Percentiles rank a stretch among this genome's conserved stretches.
Conservation (phyloP, 139 green algal genomes). For the Mesostigma viride region DNA sequence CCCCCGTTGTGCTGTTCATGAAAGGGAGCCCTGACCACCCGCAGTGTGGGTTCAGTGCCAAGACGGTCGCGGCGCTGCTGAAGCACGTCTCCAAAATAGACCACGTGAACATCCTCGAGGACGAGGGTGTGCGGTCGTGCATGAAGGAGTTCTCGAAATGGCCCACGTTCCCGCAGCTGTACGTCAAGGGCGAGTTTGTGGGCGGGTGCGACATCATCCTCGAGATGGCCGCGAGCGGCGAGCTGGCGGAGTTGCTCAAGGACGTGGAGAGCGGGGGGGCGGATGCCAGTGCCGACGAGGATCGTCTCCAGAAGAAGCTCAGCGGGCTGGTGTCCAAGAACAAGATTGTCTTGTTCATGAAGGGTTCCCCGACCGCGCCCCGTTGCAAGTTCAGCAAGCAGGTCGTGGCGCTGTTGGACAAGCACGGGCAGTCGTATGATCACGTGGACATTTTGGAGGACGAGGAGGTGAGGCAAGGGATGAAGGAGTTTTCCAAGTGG, state of each 20-base stretch:
- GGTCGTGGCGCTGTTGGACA: neutral
- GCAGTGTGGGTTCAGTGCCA: slow-evolving; percentile 87
- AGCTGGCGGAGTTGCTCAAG: slow-evolving; percentile 21
- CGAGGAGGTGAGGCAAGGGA: slow-evolving; percentile 64
- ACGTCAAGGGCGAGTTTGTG: slow-evolving; percentile 86
- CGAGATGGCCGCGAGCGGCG: slow-evolving; percentile 32
- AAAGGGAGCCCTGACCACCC: slow-evolving; percentile 74
- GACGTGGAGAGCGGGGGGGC: neutral
- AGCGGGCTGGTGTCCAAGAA: neutral
- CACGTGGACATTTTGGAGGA: slow-evolving; percentile 88
- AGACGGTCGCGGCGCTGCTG: slow-evolving; percentile 59
- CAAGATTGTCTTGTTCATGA: slow-evolving; percentile 66
- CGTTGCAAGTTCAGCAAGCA: slow-evolving; percentile 88
- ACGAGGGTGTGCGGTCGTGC: slow-evolving; percentile 71
- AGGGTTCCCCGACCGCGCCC: slow-evolving; percentile 69
- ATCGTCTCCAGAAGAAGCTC: neutral
- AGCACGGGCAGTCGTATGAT: slow-evolving; percentile 24
- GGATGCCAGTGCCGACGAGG: neutral
- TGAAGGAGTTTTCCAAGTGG: slow-evolving; percentile 85
- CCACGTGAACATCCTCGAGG: slow-evolving; percentile 85
- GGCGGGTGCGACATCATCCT: slow-evolving; percentile 96
- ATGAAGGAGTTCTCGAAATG: slow-evolving; percentile 62
- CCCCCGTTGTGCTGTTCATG: slow-evolving; percentile 69
- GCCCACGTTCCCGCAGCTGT: slow-evolving; percentile 88
- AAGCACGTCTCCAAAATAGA: slow-evolving; percentile 38